Base-by-base conservation (phyloP, 2,329 filamentous ascomycete genomes). In the Paraphaeosphaeria sporulosa region DNA sequence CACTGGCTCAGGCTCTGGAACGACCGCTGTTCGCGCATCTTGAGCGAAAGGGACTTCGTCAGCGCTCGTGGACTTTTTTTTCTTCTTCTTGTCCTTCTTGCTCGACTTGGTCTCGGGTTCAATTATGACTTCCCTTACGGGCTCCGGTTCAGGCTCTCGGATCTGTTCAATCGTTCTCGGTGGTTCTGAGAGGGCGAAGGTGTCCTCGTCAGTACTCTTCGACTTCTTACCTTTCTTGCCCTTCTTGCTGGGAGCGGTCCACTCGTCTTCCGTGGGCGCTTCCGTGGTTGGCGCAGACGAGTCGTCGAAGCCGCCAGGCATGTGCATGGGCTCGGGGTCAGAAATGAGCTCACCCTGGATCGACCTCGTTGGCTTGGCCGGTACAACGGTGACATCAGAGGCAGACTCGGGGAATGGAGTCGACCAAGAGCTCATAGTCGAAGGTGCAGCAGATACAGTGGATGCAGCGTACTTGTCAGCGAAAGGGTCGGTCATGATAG, bases 231-330 rank as follows among this genome's bases (percentile, higher is more conserved):
- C 69, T 63, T 76, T 72, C 55, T 64, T 70, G 50, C 57, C 62
- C 61, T 71, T 70, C 61, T 63, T 68, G 15, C 40, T 51, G 19
- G 67, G 51, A 32, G 59, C 48, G 21, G 58, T 44, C 42, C 57
- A 66, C 4, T 69, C 66, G 38, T 69, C 63, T 25, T 67, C 62
- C 19, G 57, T 51, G 2, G 55, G 69, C 67, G 68, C 80, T 78
- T 75, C 62, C 70, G 67, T 49, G 34, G 43, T 36, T 68, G 69
- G 53, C 66, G 71, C 43, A 9, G 62, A 78, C 46, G 74, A 62
- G 7, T 81, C 79, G 44, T 81, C 74, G 62, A 90, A 93, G 10
- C 84, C 79, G 21, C 89, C 90, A 25, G 89, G 88, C 75, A 90
- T 86, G 58, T 86, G 83, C 46, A 82, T 71, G 15, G 85, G 85